Conservation (phyloP, 208 protist genomes). For the Balamuthia mandrillaris region DNA sequence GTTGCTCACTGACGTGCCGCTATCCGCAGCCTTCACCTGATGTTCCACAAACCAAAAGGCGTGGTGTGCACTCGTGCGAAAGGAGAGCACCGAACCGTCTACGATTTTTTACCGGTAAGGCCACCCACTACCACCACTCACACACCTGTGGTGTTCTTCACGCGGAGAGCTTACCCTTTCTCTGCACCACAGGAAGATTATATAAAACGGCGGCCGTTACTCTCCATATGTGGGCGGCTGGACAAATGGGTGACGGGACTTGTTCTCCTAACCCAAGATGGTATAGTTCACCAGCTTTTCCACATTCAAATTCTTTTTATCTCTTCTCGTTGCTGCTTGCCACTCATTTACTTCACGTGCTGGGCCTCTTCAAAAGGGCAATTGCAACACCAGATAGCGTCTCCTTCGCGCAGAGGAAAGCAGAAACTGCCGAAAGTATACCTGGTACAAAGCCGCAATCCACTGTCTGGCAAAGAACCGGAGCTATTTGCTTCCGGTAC, state of each 20-base stretch:
- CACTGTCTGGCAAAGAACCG: neutral
- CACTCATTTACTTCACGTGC: neutral
- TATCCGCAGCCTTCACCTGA: neutral
- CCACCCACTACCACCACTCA: neutral
- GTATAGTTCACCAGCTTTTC: neutral
- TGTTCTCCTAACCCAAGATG: neutral
- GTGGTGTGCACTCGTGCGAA: constrained; percentile 4
- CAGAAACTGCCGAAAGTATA: neutral
- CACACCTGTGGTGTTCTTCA: neutral
- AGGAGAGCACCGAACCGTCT: constrained; percentile 6
- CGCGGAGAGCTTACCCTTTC: neutral
- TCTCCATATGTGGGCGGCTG: constrained; percentile 9
- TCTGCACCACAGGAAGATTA: neutral
- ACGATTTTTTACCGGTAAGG: neutral
- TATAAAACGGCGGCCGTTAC: neutral
- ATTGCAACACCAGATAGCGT: neutral
- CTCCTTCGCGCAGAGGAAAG: neutral
- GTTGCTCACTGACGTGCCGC: neutral
- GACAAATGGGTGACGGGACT: constrained; percentile 17
- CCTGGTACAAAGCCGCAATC: neutral
- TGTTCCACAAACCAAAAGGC: neutral
- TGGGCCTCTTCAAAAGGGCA: neutral
- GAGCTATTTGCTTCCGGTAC: neutral
- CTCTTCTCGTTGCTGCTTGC: neutral
- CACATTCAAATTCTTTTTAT: neutral